phyloP scores from a whole-genome alignment of 805 yeast genomes.

The Barnettozyma wickerhamii region DNA sequence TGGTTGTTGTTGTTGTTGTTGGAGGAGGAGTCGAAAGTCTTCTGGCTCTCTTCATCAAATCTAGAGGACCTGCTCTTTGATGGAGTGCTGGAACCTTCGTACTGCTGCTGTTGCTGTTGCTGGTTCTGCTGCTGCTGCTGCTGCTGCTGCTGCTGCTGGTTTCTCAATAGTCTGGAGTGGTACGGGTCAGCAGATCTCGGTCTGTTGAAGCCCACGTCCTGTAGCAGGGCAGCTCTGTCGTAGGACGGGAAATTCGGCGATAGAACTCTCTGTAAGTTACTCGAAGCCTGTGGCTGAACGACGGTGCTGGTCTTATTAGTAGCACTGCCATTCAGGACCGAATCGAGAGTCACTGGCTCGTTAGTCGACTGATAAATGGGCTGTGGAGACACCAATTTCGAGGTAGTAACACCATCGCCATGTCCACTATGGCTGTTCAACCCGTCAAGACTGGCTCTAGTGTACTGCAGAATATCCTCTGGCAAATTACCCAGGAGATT shows the following conservation, averaged over 20 bases:
- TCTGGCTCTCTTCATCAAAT: constrained; percentile 13
- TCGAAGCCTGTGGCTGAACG: constrained; percentile 34
- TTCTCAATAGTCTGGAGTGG: constrained; percentile 13
- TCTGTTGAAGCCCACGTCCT: constrained; percentile 27
- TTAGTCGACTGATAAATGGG: constrained; percentile 24
- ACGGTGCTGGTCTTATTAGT: constrained; percentile 25
- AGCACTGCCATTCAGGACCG: constrained; percentile 29
- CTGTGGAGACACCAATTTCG: constrained; percentile 18
- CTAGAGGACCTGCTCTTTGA: constrained; percentile 22
- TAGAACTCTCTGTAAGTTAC: constrained; percentile 28
- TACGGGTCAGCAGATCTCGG: constrained; percentile 42
- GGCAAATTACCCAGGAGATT: constrained; percentile 47
- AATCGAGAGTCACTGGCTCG: constrained; percentile 36
- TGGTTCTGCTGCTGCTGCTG: constrained; percentile 6
- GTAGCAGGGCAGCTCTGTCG: constrained; percentile 17
- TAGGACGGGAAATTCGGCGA: constrained; percentile 22
- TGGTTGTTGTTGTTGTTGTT: constrained; percentile 9
- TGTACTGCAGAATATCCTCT: constrained; percentile 46
- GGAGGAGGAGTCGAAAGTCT: constrained; percentile 8
- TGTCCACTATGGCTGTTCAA: constrained; percentile 9
- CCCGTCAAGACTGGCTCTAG: constrained; percentile 43
- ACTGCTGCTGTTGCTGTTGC: constrained; percentile 3
- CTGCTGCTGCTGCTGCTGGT: constrained; percentile 5
- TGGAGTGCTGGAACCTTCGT: constrained; percentile 10
- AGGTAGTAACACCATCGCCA: neutral